Evolutionary conservation across 1,284 basidiomycete genomes (phyloP).

Genomic region (Sporisorium exsertum): DNA sequence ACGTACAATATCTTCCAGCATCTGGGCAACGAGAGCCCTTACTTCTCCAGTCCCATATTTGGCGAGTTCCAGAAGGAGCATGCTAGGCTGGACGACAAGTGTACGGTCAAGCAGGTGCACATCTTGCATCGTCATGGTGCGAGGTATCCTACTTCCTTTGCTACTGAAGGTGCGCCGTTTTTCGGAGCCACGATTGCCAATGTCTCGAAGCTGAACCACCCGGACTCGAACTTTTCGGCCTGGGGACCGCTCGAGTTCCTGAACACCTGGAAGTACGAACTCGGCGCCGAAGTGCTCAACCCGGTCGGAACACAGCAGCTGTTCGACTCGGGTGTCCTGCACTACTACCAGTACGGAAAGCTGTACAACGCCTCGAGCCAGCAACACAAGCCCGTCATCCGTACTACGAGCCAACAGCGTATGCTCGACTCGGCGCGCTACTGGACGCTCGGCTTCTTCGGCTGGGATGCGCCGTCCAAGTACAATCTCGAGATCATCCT

Average conservation of each 20-base stretch:
- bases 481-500: slow-evolving; percentile 64
- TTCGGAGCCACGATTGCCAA: slow-evolving; percentile 43
- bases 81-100: slow-evolving; percentile 37
- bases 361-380: slow-evolving; percentile 50
- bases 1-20: slow-evolving; percentile 55
- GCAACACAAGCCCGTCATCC: slow-evolving; percentile 58
- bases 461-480: slow-evolving; percentile 51
- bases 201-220: slow-evolving; percentile 38
- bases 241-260: slow-evolving; percentile 78
- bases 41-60: slow-evolving; percentile 55
- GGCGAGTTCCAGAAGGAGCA: slow-evolving; percentile 35
- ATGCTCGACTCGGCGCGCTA: slow-evolving; percentile 89
- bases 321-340: slow-evolving; percentile 65
- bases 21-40: slow-evolving; percentile 57
- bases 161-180: slow-evolving; percentile 57
- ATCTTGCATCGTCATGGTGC: slow-evolving; percentile 56
- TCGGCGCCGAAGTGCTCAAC: slow-evolving; percentile 78
- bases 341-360: slow-evolving; percentile 67
- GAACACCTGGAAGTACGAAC: slow-evolving; percentile 75
- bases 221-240: slow-evolving; percentile 62
- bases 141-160: slow-evolving; percentile 43
- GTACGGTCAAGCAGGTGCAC: slow-evolving; percentile 51
- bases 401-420: slow-evolving; percentile 74
- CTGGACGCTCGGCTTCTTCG: slow-evolving; percentile 68
- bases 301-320: slow-evolving; percentile 83